Evolutionary conservation across 495 filamentous ascomycete genomes (phyloP).

Genomic region (Penicillium fimorum): DNA sequence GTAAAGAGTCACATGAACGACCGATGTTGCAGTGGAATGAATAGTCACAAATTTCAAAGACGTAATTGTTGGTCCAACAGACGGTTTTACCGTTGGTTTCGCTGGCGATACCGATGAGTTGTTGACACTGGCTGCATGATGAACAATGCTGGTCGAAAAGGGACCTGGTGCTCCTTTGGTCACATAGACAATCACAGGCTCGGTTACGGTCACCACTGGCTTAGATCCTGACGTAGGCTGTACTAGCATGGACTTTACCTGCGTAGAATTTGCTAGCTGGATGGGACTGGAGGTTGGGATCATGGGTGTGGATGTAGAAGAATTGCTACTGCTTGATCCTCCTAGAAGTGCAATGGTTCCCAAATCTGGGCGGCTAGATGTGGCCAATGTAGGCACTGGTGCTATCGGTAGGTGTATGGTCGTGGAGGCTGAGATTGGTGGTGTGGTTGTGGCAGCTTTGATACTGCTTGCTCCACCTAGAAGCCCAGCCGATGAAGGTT

Average conservation of each 20-base stretch:
- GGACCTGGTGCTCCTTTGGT: conserved; percentile 13
- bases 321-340: not conserved
- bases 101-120: not conserved
- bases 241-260: not conserved
- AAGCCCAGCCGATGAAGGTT: not conserved
- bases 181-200: conserved; percentile 16
- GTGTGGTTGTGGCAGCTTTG: not conserved
- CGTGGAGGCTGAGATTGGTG: not conserved
- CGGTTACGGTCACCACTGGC: conserved; percentile 11
- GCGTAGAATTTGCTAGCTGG: not conserved
- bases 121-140: not conserved
- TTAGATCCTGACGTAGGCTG: not conserved
- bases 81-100: not conserved
- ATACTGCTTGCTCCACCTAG: not conserved
- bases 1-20: conserved; percentile 15
- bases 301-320: not conserved
- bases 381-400: not conserved
- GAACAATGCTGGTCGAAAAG: conserved; percentile 12
- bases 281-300: not conserved
- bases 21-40: not conserved
- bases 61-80: not conserved
- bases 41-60: not conserved
- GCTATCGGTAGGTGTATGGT: not conserved
- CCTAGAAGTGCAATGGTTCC: not conserved
- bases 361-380: no score